Base-by-base conservation (phyloP, 2,329 filamentous ascomycete genomes). In the Talaromyces sp. region DNA sequence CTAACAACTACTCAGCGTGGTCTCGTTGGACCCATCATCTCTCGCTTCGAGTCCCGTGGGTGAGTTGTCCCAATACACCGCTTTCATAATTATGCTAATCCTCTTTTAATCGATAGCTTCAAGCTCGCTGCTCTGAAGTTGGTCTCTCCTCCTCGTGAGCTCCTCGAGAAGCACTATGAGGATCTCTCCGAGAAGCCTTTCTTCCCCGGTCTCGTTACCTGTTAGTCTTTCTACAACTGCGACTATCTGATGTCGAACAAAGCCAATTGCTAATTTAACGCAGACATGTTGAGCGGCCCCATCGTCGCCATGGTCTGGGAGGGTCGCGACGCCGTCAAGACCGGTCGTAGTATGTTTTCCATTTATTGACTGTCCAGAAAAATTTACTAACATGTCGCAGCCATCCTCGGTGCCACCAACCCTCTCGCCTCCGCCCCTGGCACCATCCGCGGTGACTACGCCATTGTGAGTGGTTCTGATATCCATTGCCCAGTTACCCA, bases 271-370 rank as follows among this genome's bases (percentile, higher is more conserved):
- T 56, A 39, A 56, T 56, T 10, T 1, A 27, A 65, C 33, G 68
- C 71, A 96, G 93, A 98, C 88, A 99, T 98, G 95, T 85, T 88
- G 82, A 93, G 89, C 81, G 95, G 95, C 81, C 95, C 95, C 81
- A 94, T 99, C 85, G 90, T 87, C 86, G 95, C 95, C 85, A 99
- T 98, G 94, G 90, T 99, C 83, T 99, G 95, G 95, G 93, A 99
- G 84, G 95, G 95, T 79, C 91, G 91, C 87, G 93, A 99, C 78
- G 95, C 90, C 82, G 93, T 97, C 88, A 98, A 98, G 91, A 97
- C 93, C 74, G 95, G 95, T 83, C 94, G 95, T 79, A 80, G 89
- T 92, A 88, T 73, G 88, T 84, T 69, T 59, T 33, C 57, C n/a
- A 13, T 47, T 14, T 43, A 47, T 43, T 56, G 52, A 8, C 27